A percentile compares a stretch with the other conserved stretches of the same genome.
Evolutionary conservation across 352 stramenopile species (phyloP).

Genomic region (Globisporangium nodosum): DNA sequence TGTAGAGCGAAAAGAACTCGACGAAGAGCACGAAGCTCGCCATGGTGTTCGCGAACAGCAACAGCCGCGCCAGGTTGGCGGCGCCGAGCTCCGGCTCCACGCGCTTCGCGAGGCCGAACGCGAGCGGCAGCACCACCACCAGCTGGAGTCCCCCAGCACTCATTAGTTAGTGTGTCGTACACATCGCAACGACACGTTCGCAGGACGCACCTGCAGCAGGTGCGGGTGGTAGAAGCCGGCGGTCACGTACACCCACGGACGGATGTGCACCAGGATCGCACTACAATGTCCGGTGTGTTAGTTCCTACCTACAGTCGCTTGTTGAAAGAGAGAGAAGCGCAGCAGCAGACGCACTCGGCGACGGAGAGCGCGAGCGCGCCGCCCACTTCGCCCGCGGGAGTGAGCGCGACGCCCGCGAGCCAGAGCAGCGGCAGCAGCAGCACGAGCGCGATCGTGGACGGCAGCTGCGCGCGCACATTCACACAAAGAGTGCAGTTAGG

Average conservation of each 20-base stretch:
- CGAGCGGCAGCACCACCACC: conserved; percentile 50
- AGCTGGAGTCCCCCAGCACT: conserved; percentile 26
- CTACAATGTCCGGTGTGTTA: conserved; percentile 16
- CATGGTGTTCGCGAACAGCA: conserved; percentile 71
- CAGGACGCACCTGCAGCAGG: conserved; percentile 45
- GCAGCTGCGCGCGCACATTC: conserved; percentile 35
- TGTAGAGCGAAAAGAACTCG: conserved; percentile 78
- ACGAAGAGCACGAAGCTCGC: conserved; percentile 72
- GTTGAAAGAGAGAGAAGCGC: too few relatives aligned
- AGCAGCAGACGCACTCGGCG: conserved; percentile 45
- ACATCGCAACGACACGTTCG: too few relatives aligned
- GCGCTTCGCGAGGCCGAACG: conserved; percentile 65
- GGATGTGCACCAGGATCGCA: conserved; percentile 80
- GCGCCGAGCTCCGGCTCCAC: conserved; percentile 72
- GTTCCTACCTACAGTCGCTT: too few relatives aligned
- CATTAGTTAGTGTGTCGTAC: background rate
- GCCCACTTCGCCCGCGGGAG: conserved; percentile 51
- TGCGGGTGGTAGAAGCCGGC: conserved; percentile 84
- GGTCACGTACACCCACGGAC: conserved; percentile 82
- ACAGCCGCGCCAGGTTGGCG: conserved; percentile 52
- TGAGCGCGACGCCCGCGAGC: conserved; percentile 69
- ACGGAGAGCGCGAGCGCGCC: conserved; percentile 78
- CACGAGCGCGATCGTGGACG: conserved; percentile 58
- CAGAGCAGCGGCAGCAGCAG: conserved; percentile 61
- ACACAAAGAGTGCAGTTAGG: too few relatives aligned